A percentile compares a stretch with the other conserved stretches of the same genome.
Conservation (phyloP, 495 filamentous ascomycete species). For the Podospora comata region DNA sequence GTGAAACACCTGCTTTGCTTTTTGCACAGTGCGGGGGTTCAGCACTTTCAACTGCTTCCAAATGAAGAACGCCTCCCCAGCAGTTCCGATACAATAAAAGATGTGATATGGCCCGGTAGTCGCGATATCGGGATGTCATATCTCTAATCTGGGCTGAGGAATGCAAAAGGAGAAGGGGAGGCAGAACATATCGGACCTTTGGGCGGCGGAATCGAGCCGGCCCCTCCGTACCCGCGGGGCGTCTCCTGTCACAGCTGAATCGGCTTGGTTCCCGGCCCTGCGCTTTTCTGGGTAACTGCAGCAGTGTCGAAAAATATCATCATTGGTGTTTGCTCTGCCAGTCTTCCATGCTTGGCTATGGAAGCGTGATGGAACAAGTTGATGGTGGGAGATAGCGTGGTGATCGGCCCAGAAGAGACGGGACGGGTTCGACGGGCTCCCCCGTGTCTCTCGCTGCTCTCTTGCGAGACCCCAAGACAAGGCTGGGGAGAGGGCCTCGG, state of each 20-base stretch:
- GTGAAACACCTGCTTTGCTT: constrained; percentile 5
- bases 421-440: constrained; percentile 9
- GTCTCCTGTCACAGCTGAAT: constrained; percentile 20
- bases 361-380: constrained; percentile 23
- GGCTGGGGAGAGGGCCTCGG: neutral
- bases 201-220: neutral
- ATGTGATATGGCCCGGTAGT: constrained; percentile 38
- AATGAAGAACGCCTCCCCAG: constrained; percentile 35
- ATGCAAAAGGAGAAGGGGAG: neutral
- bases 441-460: constrained; percentile 8
- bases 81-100: constrained; percentile 29
- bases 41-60: constrained; percentile 30
- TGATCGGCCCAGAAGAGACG: constrained; percentile 15
- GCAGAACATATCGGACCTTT: neutral
- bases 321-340: constrained; percentile 17
- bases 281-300: constrained; percentile 22
- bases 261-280: constrained; percentile 31
- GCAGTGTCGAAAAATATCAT: constrained; percentile 9
- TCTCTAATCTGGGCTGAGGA: neutral
- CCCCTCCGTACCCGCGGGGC: neutral
- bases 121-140: constrained; percentile 19
- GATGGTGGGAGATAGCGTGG: constrained; percentile 12
- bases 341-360: constrained; percentile 21
- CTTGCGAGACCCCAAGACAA: neutral
- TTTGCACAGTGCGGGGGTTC: neutral